A percentile compares a stretch with the other conserved stretches of the same genome.
Evolutionary conservation across 1,284 basidiomycete genomes (phyloP).

Genomic region (Ustanciosporium gigantosporum): DNA sequence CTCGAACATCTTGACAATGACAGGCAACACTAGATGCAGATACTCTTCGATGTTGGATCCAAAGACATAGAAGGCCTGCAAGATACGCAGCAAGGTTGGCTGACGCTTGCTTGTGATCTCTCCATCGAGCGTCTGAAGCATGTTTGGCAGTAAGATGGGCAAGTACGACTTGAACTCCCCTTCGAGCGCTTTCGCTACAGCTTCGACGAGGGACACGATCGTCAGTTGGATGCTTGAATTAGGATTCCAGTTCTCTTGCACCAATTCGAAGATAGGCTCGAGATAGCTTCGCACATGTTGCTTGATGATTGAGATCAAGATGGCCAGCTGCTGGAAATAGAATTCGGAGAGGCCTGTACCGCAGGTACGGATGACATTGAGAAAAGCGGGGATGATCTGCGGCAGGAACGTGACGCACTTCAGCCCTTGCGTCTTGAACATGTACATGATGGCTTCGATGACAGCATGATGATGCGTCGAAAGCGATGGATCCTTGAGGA

Average conservation of each 20-base stretch:
- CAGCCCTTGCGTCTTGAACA: constrained; percentile 96
- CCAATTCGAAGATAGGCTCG: constrained; percentile 57
- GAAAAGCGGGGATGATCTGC: constrained; percentile 94
- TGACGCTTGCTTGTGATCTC: constrained; percentile 62
- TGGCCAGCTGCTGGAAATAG: constrained; percentile 93
- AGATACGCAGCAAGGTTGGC: constrained; percentile 82
- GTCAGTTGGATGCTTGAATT: constrained; percentile 83
- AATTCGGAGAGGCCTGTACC: constrained; percentile 81
- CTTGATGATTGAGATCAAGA: constrained; percentile 94
- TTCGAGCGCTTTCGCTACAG: constrained; percentile 91
- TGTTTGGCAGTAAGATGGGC: constrained; percentile 85
- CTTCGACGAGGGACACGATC: constrained; percentile 89
- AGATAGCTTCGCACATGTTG: constrained; percentile 84
- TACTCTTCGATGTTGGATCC: constrained; percentile 98
- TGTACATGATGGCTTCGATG: constrained; percentile 98
- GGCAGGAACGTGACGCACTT: constrained; percentile 95
- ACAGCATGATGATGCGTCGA: constrained; percentile 73
- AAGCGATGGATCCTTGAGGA: constrained; percentile 71
- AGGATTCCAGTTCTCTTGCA: constrained; percentile 59
- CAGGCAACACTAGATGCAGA: constrained; percentile 91
- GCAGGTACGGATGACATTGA: constrained; percentile 81
- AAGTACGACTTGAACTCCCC: constrained; percentile 98
- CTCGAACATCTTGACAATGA: constrained; percentile 91
- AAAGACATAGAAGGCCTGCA: constrained; percentile 90
- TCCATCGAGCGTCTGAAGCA: constrained; percentile 75